These are phyloP conservation scores for Collybia mongolica DNA, from an alignment of 768 basidiomycete species.

Conservation along the genomic window DNA sequence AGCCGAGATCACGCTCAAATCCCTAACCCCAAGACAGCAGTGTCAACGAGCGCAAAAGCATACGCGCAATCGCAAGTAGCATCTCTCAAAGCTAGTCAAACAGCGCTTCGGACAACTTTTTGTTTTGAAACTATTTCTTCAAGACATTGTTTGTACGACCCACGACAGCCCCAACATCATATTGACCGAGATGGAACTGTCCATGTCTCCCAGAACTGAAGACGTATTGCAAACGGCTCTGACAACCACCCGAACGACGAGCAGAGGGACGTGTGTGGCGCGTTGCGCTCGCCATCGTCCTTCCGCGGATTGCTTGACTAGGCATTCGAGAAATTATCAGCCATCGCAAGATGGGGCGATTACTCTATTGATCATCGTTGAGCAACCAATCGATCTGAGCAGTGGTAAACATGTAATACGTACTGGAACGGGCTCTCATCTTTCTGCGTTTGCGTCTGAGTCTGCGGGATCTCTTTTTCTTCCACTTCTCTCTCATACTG, in stretches of 20 bases:
- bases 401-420: constrained; percentile 27
- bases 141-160: constrained; percentile 2
- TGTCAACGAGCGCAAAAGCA: too few species aligned
- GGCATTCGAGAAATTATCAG: constrained; percentile 20
- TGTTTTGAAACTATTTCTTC: constrained; percentile 1
- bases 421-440: constrained; percentile 94
- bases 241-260: constrained; percentile 20
- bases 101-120: not conserved
- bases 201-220: not conserved
- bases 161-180: not conserved
- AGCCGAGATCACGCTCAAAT: too few species aligned
- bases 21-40: too few species aligned
- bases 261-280: not conserved
- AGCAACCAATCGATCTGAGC: not conserved
- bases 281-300: constrained; percentile 3
- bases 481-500: constrained; percentile 96
- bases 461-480: constrained; percentile 92
- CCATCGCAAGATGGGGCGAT: constrained; percentile 23
- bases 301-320: constrained; percentile 6
- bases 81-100: too few species aligned
- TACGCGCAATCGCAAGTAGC: too few species aligned
- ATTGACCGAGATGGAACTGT: constrained; percentile 1
- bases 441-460: constrained; percentile 95
- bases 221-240: constrained; percentile 14
- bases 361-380: constrained; percentile 31